phyloP scores from a whole-genome alignment of 371 early-diverging fungal genomes.

The Rhizopus delemar region DNA sequence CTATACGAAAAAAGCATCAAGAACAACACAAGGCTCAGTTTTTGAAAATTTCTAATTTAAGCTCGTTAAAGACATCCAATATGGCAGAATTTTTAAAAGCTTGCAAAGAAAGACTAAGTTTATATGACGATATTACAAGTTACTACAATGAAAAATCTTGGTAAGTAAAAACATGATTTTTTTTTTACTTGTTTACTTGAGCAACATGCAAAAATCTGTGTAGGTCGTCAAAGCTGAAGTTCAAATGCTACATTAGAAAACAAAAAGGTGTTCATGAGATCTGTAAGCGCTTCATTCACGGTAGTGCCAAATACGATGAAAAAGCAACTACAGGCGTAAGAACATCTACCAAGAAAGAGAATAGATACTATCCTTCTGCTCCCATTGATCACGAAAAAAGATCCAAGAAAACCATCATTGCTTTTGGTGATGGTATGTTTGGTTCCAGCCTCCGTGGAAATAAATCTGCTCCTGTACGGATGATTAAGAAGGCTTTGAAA shows the following conservation, averaged over 20 bases:
- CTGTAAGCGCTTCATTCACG: background rate
- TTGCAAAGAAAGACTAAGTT: background rate
- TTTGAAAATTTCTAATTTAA: background rate
- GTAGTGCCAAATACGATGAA: background rate
- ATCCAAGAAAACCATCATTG: background rate
- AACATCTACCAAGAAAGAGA: background rate
- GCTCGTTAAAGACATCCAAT: background rate
- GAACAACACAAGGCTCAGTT: background rate
- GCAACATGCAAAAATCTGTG: background rate
- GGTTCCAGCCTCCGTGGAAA: background rate
- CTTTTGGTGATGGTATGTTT: background rate
- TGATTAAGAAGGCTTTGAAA: background rate
- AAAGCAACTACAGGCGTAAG: background rate
- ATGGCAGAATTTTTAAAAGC: background rate
- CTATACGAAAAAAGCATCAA: conserved; percentile 3
- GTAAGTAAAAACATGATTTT: background rate
- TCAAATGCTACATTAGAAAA: background rate
- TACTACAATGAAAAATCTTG: background rate
- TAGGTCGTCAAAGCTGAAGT: conserved; percentile 2
- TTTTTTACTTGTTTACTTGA: background rate
- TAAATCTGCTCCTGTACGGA: background rate
- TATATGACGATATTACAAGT: background rate
- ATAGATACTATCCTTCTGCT: background rate
- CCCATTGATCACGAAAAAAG: too few species aligned
- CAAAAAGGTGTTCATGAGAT: background rate